A percentile compares a stretch with the other conserved stretches of the same genome.
phyloP scores from a whole-genome alignment of 257 asterid species.

The Solanum chilense region DNA sequence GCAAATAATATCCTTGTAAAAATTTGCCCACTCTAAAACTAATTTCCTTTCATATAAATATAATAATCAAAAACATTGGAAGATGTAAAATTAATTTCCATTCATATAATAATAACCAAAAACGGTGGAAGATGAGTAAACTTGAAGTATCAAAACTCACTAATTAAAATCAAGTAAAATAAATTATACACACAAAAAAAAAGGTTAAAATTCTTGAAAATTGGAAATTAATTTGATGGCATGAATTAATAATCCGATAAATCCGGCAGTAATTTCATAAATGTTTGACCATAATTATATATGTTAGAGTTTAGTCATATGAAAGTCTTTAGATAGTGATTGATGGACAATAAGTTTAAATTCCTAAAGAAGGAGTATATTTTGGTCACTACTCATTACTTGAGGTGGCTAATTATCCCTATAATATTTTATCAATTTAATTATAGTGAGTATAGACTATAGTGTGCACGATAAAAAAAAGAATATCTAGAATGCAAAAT shows the following conservation, averaged over 20 bases:
- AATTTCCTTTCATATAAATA: neutral
- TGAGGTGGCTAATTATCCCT: neutral
- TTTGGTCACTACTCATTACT: neutral
- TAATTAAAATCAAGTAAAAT: neutral
- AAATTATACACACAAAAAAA: neutral
- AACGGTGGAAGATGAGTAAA: neutral
- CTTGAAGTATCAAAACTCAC: neutral
- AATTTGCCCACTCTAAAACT: neutral
- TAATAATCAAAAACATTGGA: neutral
- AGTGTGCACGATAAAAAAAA: neutral
- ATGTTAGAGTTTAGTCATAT: neutral
- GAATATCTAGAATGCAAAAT: neutral
- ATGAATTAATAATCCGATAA: neutral
- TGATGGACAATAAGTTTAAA: neutral
- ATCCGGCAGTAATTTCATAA: neutral
- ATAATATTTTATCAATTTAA: neutral
- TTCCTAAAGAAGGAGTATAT: neutral
- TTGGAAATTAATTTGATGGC: neutral
- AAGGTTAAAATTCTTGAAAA: neutral
- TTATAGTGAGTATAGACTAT: neutral
- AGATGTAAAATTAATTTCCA: neutral
- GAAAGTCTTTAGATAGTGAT: neutral
- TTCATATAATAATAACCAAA: neutral
- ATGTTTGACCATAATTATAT: neutral
- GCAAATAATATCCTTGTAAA: neutral